These are phyloP conservation scores for Thalassiosira mediterranea DNA, from an alignment of 352 stramenopile genomes.

Conservation along the genomic window DNA sequence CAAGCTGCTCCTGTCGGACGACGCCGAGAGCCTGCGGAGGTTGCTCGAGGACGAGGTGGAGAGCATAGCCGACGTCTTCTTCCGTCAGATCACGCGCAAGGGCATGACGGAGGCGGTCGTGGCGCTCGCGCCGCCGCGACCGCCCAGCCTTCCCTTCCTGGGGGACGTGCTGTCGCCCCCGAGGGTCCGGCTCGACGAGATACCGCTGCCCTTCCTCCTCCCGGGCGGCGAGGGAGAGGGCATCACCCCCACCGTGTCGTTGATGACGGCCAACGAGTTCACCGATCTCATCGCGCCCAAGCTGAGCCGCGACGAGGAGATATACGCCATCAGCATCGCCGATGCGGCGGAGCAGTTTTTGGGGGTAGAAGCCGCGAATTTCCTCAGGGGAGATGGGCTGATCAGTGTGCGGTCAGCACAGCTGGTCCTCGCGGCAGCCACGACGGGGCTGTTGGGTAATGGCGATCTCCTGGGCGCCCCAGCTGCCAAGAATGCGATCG, in stretches of 20 bases:
- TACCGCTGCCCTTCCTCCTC: conserved; percentile 75
- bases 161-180: conserved; percentile 74
- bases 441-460: conserved; percentile 64
- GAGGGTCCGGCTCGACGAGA: conserved; percentile 70
- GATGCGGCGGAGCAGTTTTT: conserved; percentile 77
- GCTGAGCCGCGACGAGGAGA: conserved; percentile 80
- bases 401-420: conserved; percentile 58
- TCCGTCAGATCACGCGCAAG: conserved; percentile 77
- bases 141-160: conserved; percentile 68
- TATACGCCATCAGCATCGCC: conserved; percentile 82
- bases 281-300: conserved; percentile 80
- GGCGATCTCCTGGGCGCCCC: conserved; percentile 54
- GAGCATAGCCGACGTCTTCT: conserved; percentile 79
- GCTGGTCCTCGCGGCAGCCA: conserved; percentile 62
- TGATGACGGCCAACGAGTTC: conserved; percentile 77
- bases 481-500: conserved; percentile 36
- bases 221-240: conserved; percentile 32
- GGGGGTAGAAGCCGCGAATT: conserved; percentile 67
- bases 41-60: conserved; percentile 81
- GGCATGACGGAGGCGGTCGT: conserved; percentile 70
- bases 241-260: conserved; percentile 28
- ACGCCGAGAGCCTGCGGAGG: conserved; percentile 69
- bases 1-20: conserved; percentile 80
- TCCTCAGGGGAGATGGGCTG: conserved; percentile 72
- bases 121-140: conserved; percentile 65